Conservation (phyloP, 2,329 filamentous ascomycete species). For the Penicillium sp. region DNA sequence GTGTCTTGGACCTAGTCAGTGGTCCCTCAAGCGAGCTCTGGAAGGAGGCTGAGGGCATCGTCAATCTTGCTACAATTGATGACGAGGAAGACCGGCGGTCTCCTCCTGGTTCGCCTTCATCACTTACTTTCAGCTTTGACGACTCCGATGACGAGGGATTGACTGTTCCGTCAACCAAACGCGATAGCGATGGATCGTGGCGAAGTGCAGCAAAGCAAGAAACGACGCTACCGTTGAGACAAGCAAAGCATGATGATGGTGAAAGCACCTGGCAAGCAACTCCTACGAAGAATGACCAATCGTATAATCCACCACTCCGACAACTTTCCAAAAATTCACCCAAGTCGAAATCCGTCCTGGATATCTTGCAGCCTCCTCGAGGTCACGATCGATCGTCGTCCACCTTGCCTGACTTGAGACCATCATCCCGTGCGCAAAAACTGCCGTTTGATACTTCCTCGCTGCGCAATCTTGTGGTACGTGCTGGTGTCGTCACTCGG, state of each 20-base stretch:
- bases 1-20: conserved; percentile 56
- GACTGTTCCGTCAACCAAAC: conserved; percentile 33
- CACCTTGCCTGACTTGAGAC: conserved; percentile 26
- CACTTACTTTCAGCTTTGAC: conserved; percentile 62
- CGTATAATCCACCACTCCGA: conserved; percentile 33
- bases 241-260: conserved; percentile 27
- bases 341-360: conserved; percentile 65
- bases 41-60: conserved; percentile 69
- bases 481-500: conserved; percentile 54
- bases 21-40: conserved; percentile 60
- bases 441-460: conserved; percentile 70
- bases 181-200: conserved; percentile 37
- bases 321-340: conserved; percentile 61
- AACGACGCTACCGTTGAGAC: conserved; percentile 26
- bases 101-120: conserved; percentile 58
- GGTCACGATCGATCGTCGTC: conserved; percentile 34
- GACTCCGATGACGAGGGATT: conserved; percentile 59
- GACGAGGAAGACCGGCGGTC: conserved; percentile 59
- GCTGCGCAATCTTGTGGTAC: conserved; percentile 62
- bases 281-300: conserved; percentile 26
- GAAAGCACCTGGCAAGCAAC: conserved; percentile 15
- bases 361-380: conserved; percentile 60
- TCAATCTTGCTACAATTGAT: conserved; percentile 68
- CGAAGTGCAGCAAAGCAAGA: conserved; percentile 30
- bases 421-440: conserved; percentile 48